These are phyloP conservation scores for Didymella lethalis DNA, from an alignment of 2,329 filamentous ascomycete genomes.

Conservation along the genomic window DNA sequence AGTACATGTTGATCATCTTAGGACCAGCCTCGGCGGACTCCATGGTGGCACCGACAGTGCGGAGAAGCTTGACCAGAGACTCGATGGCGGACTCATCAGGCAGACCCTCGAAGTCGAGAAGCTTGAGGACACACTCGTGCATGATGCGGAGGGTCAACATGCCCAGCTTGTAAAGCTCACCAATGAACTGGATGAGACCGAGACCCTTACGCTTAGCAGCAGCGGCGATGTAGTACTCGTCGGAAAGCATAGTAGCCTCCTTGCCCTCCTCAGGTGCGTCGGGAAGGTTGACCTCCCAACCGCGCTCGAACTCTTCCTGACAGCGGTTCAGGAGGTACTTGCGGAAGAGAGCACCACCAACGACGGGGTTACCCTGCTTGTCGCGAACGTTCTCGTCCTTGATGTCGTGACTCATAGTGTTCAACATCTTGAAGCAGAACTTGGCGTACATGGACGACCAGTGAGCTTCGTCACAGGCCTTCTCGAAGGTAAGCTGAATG, in stretches of 20 bases:
- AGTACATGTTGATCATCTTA: slow-evolving; percentile 92
- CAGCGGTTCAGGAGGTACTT: slow-evolving; percentile 99
- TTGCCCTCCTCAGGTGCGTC: slow-evolving; percentile 79
- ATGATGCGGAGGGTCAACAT: slow-evolving; percentile 99
- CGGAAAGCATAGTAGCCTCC: slow-evolving; percentile 85
- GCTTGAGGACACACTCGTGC: slow-evolving; percentile 97
- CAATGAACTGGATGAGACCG: slow-evolving; percentile 98
- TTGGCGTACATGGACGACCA: slow-evolving; percentile 99
- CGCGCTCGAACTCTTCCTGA: slow-evolving; percentile 98
- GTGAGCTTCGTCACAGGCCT: slow-evolving; percentile 97
- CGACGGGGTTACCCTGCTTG: slow-evolving; percentile 86
- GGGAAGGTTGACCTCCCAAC: slow-evolving; percentile 90
- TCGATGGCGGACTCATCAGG: slow-evolving; percentile 97
- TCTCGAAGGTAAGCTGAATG: slow-evolving; percentile 98
- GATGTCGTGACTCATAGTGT: slow-evolving; percentile 83
- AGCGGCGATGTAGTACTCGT: slow-evolving; percentile 94
- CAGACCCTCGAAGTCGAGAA: slow-evolving; percentile 91
- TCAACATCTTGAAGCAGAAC: slow-evolving; percentile 97
- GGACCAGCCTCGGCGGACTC: slow-evolving; percentile 81
- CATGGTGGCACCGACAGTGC: slow-evolving; percentile 88
- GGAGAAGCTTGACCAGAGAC: slow-evolving; percentile 89
- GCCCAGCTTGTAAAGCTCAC: slow-evolving; percentile 96
- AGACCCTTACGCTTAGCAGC: slow-evolving; percentile 96
- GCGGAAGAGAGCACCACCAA: slow-evolving; percentile 92
- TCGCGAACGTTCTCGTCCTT: slow-evolving; percentile 95